Conservation (phyloP, 2,329 filamentous ascomycete species). For the Eurotiales sp. region DNA sequence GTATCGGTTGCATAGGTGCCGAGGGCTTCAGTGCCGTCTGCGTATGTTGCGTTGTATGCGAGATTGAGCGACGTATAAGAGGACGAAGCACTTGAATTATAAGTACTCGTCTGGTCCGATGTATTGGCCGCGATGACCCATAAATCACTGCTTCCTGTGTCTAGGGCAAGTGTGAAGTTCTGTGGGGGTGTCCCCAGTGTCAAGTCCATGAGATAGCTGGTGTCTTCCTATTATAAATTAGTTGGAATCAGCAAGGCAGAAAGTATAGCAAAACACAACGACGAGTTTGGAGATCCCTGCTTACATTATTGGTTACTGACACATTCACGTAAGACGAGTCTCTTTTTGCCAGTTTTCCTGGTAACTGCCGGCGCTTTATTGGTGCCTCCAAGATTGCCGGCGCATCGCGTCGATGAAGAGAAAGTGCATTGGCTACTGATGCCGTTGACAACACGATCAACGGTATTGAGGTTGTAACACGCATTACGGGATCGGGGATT, state of each 20-base stretch:
- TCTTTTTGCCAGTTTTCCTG: not conserved
- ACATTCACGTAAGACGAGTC: not conserved
- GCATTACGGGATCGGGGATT: slow-evolving; percentile 1
- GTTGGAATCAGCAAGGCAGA: not conserved
- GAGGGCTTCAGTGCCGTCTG: slow-evolving; percentile 67
- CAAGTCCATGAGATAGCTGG: slow-evolving; percentile 57
- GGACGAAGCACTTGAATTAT: slow-evolving; percentile 31
- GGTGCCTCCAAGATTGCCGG: slow-evolving; percentile 2
- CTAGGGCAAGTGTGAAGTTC: slow-evolving; percentile 56
- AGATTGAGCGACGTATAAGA: slow-evolving; percentile 65
- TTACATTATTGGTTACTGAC: not conserved
- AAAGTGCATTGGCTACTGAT: slow-evolving; percentile 2
- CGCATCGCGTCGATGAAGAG: slow-evolving; percentile 3
- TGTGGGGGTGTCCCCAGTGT: slow-evolving; percentile 61
- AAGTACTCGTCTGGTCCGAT: slow-evolving; percentile 62
- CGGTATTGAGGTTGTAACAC: not conserved
- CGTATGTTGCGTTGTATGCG: slow-evolving; percentile 78
- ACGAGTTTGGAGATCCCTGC: not conserved
- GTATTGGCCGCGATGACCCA: slow-evolving; percentile 67
- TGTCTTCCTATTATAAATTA: not conserved
- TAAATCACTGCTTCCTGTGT: slow-evolving; percentile 66
- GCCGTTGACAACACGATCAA: slow-evolving; percentile 1
- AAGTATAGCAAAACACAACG: no score
- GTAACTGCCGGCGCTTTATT: not conserved
- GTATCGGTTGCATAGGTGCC: slow-evolving; percentile 75